These are phyloP conservation scores for Leccinellum luteum DNA, from an alignment of 768 basidiomycete genomes.

Conservation along the genomic window DNA sequence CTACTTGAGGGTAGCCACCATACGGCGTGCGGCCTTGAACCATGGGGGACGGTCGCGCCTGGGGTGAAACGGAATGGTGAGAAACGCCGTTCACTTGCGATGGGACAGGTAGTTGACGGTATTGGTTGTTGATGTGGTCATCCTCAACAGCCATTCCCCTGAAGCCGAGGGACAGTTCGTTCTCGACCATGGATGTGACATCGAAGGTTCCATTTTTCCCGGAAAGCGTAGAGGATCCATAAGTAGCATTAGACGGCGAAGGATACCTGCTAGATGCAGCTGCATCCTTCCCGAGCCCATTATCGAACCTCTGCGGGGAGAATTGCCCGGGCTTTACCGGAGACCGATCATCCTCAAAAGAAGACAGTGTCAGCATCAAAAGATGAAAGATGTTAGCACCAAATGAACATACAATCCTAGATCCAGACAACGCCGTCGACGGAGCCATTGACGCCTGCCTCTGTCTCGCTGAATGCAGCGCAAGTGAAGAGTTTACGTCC, in stretches of 20 bases:
- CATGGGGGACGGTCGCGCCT: slow-evolving; percentile 42
- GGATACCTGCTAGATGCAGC: slow-evolving; percentile 40
- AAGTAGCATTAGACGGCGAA: slow-evolving; percentile 44
- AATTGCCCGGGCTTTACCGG: slow-evolving; percentile 47
- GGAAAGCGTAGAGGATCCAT: slow-evolving; percentile 30
- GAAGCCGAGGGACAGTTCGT: slow-evolving; percentile 54
- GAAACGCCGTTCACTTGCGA: slow-evolving; percentile 30
- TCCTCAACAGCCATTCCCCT: slow-evolving; percentile 64
- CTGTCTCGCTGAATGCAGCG: slow-evolving; percentile 45
- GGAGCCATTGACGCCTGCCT: slow-evolving; percentile 43
- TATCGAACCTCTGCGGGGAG: slow-evolving; percentile 56
- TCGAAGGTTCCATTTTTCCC: slow-evolving; percentile 37
- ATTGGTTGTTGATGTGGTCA: slow-evolving; percentile 40
- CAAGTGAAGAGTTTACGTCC: slow-evolving; percentile 43
- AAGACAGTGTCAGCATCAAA: slow-evolving; percentile 19
- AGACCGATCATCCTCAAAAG: slow-evolving; percentile 45
- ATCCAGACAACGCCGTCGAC: slow-evolving; percentile 35
- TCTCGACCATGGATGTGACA: slow-evolving; percentile 43
- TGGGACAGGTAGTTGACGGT: slow-evolving; percentile 36
- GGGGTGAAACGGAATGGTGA: slow-evolving; percentile 33
- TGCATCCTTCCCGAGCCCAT: slow-evolving; percentile 40
- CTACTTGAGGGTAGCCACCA: slow-evolving; percentile 49
- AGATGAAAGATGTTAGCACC: slow-evolving; percentile 2
- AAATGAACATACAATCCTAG: slow-evolving; percentile 37
- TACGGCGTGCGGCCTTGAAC: slow-evolving; percentile 48